Evolutionary conservation across 2,329 filamentous ascomycete genomes (phyloP).

Genomic region (Bertia moriformis): DNA sequence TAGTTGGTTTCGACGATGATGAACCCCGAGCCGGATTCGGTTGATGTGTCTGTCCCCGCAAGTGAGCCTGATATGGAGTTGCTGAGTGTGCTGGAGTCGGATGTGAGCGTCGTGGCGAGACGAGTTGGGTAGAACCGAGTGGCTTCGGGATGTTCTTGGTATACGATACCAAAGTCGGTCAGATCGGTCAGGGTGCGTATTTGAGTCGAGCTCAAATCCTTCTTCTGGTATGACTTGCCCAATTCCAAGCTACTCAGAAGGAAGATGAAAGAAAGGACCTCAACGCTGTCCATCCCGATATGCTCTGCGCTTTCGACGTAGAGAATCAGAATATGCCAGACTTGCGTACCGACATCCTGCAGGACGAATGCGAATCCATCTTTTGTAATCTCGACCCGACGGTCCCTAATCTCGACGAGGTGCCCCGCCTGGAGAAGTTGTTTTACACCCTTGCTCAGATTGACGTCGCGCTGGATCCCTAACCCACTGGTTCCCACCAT

Average conservation of each 20-base stretch:
- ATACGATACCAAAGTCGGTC: slow-evolving; percentile 58
- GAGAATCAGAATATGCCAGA: slow-evolving; percentile 60
- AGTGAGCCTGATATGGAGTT: slow-evolving; percentile 32
- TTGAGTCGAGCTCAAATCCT: slow-evolving; percentile 48
- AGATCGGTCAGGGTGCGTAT: slow-evolving; percentile 52
- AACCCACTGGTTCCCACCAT: slow-evolving; percentile 43
- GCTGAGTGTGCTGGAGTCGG: slow-evolving; percentile 38
- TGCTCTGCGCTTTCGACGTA: slow-evolving; percentile 52
- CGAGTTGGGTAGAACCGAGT: slow-evolving; percentile 47
- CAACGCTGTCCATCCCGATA: slow-evolving; percentile 49
- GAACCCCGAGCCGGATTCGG: slow-evolving; percentile 36
- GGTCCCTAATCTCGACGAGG: slow-evolving; percentile 32
- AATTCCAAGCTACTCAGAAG: slow-evolving; percentile 60
- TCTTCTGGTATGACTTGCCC: slow-evolving; percentile 53
- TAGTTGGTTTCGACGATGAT: slow-evolving; percentile 70
- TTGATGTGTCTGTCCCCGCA: slow-evolving; percentile 21
- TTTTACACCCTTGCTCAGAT: slow-evolving; percentile 41
- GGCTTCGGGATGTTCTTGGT: slow-evolving; percentile 13
- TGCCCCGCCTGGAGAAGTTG: slow-evolving; percentile 46
- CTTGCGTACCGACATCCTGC: slow-evolving; percentile 61
- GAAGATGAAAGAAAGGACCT: slow-evolving; percentile 62
- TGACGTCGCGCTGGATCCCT: slow-evolving; percentile 20
- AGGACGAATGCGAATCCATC: slow-evolving; percentile 59
- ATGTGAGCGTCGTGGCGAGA: slow-evolving; percentile 56
- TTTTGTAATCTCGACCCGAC: slow-evolving; percentile 44